A percentile compares a stretch with the other conserved stretches of the same genome.
These are phyloP conservation scores for Podila epicladia DNA, from an alignment of 192 early-diverging fungal species.

Conservation along the genomic window DNA sequence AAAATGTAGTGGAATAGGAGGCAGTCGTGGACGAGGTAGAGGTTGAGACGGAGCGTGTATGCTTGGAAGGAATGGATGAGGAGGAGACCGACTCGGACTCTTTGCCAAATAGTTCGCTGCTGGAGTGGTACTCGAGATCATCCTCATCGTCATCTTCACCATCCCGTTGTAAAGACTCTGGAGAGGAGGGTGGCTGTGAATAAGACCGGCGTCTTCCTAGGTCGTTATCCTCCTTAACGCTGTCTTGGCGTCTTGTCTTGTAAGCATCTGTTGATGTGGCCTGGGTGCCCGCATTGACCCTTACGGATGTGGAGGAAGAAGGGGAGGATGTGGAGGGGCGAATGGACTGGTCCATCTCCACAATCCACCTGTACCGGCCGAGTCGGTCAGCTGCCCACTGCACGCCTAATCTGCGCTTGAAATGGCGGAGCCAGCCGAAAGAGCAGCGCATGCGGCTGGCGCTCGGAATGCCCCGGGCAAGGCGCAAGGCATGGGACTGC, in stretches of 20 bases:
- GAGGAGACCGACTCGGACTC: neutral
- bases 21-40: neutral
- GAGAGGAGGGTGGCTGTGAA: neutral
- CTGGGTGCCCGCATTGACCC: neutral
- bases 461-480: conserved; percentile 46
- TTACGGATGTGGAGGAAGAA: neutral
- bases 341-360: conserved; percentile 33
- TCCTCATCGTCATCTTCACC: conserved; percentile 16
- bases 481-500: conserved; percentile 42
- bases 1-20: neutral
- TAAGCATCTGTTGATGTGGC: neutral
- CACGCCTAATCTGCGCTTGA: conserved; percentile 46
- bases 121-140: conserved; percentile 32
- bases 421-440: conserved; percentile 48
- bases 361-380: conserved; percentile 41
- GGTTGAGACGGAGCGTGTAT: neutral
- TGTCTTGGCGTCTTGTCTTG: neutral
- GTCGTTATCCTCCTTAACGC: neutral
- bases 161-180: neutral
- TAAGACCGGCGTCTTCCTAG: neutral
- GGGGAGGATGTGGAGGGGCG: neutral
- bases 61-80: conserved; percentile 15
- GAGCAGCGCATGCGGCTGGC: conserved; percentile 49
- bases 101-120: conserved; percentile 24
- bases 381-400: conserved; percentile 45